A percentile compares a stretch with the other conserved stretches of the same genome.
These are phyloP conservation scores for Pezicula carpinea DNA, from an alignment of 2,329 filamentous ascomycete genomes.

Conservation along the genomic window DNA sequence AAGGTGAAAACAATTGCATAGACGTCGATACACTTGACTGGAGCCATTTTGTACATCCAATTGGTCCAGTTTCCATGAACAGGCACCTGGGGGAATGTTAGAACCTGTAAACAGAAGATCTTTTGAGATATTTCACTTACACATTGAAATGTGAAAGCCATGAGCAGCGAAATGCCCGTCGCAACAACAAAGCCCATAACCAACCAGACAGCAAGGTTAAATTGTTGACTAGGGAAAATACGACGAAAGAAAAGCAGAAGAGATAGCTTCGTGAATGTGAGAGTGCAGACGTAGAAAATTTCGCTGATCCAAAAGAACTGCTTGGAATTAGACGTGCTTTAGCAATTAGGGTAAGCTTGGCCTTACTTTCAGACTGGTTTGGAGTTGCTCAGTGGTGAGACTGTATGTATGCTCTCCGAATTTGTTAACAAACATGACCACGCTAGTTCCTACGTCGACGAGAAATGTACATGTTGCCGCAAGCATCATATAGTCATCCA, in stretches of 20 bases:
- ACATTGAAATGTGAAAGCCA: slow-evolving; percentile 9
- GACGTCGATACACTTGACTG: slow-evolving; percentile 6
- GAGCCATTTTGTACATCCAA: slow-evolving; percentile 10
- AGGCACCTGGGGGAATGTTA: slow-evolving; percentile 1
- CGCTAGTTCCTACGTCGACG: background rate
- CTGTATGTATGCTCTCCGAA: slow-evolving; percentile 12
- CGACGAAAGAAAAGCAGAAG: slow-evolving; percentile 11
- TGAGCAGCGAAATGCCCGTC: slow-evolving; percentile 1
- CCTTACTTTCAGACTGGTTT: background rate
- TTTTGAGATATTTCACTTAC: slow-evolving; percentile 1
- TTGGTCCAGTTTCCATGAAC: slow-evolving; percentile 9
- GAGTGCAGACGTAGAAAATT: slow-evolving; percentile 4
- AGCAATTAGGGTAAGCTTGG: no score
- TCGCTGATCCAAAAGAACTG: slow-evolving; percentile 9
- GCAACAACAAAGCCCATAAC: slow-evolving; percentile 2
- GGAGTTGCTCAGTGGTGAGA: background rate
- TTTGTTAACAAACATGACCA: slow-evolving; percentile 1
- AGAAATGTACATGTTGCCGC: slow-evolving; percentile 3
- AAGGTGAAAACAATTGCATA: slow-evolving; percentile 2
- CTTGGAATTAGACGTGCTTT: background rate
- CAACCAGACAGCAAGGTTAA: background rate
- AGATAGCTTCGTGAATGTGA: slow-evolving; percentile 9
- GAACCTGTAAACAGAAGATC: no score
- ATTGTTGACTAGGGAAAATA: slow-evolving; percentile 4
- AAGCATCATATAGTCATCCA: slow-evolving; percentile 11